phyloP scores from a whole-genome alignment of 768 basidiomycete species.

The Hygrocybe punicea region DNA sequence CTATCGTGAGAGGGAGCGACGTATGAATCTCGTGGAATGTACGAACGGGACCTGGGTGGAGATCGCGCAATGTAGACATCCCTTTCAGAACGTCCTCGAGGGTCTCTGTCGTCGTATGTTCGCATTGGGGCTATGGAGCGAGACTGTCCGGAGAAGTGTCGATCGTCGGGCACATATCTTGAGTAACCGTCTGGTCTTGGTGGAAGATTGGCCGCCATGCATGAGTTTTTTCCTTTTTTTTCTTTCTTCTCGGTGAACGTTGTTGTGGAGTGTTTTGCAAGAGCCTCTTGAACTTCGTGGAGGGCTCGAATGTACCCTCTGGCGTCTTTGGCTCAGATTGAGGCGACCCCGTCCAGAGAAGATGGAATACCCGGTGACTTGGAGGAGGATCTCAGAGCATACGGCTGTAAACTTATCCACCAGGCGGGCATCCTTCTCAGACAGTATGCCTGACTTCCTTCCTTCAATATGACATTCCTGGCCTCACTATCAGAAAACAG shows the following conservation, averaged over 20 bases:
- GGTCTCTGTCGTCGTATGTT: neutral
- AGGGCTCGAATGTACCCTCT: slow-evolving; percentile 58
- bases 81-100: neutral
- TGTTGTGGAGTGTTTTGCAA: slow-evolving; percentile 7
- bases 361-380: slow-evolving; percentile 80
- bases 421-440: slow-evolving; percentile 88
- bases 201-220: slow-evolving; percentile 39
- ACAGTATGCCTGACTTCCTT: slow-evolving; percentile 58
- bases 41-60: neutral
- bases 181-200: slow-evolving; percentile 34
- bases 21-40: slow-evolving; percentile 29
- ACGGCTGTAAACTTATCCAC: slow-evolving; percentile 92
- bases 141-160: slow-evolving; percentile 18
- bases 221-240: no score
- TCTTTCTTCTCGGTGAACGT: no score
- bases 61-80: neutral
- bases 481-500: slow-evolving; percentile 34
- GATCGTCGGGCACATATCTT: slow-evolving; percentile 23
- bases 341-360: slow-evolving; percentile 71
- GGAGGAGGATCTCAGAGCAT: slow-evolving; percentile 85
- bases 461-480: neutral
- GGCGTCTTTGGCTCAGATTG: slow-evolving; percentile 75
- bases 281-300: neutral
- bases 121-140: slow-evolving; percentile 21
- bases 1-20: slow-evolving; percentile 27